Conservation (phyloP, 169 alveolate genomes). For the Plasmodium gallinaceum region DNA sequence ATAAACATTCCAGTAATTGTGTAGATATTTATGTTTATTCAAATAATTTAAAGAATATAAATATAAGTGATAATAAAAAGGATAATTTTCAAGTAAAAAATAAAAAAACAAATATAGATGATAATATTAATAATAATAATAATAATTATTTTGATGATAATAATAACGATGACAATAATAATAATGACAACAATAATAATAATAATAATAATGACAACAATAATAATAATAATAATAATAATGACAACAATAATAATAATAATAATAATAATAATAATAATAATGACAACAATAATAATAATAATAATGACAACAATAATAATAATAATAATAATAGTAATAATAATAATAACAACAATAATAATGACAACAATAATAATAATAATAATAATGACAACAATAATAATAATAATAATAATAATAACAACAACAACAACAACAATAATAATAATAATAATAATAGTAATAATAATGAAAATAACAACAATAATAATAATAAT, state of each 20-base stretch:
- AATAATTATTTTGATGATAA: background rate
- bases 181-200: background rate
- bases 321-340: background rate
- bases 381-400: background rate
- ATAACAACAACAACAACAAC: background rate
- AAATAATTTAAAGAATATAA: background rate
- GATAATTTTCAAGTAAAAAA: background rate
- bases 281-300: background rate
- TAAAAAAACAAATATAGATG: background rate
- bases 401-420: background rate
- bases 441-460: background rate
- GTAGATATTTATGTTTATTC: background rate
- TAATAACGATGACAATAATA: background rate
- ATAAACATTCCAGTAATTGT: background rate
- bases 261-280: conserved; percentile 2
- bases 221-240: background rate
- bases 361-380: background rate
- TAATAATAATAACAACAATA: background rate
- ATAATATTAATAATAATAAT: background rate
- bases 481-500: background rate
- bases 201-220: background rate
- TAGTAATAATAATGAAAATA: background rate
- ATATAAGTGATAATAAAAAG: background rate
- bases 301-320: background rate
- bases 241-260: background rate